Base-by-base conservation (phyloP, 495 filamentous ascomycete species). In the Hypoxylon rickii region DNA sequence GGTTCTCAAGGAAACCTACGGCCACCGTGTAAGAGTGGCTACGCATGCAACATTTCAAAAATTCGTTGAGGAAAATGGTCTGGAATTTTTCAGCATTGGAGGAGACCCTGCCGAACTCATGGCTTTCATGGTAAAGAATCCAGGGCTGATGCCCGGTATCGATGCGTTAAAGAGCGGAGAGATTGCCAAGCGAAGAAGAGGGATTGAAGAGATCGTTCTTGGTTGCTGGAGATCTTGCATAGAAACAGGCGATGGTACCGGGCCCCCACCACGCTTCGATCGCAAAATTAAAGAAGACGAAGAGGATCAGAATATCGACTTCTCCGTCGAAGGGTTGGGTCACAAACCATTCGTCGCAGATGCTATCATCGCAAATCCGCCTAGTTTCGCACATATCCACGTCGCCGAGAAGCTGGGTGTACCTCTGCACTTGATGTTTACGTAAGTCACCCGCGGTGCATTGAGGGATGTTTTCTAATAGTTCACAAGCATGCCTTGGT, bases 71-170 rank as follows among this genome's bases (percentile, higher is more conserved):
- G 80, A 86, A n/a, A 81, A 83, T 63, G 85, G 82, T 0, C 71
- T 92, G 3, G 89, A 92, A 65, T 92, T 91, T 69, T 93, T 90
- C 72, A 80, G 72, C 38, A 89, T 92, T 29, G 89, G 89, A 8
- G 89, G 89, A 21, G 86, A 92, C 65, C 89, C 89, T 12, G 77
- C 84, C 1, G 84, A 89, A 61, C 78, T 94, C 18, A 94, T 94
- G 89, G 82, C 86, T 2, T 92, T 89, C 61, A 91, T 92, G 89
- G 88, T 92, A 16, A 89, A 90, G 65, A 90, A 94, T 68, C 87
- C 88, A 10, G 87, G 89, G 1, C 74, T 94, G 48, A 86, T 92
- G 71, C 89, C 89, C 0, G 82, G 82, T 10, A 75, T 92, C 38
- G 77, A 85, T 41, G 78, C 84, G 3, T 70, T 93, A 15, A 80